Base-by-base conservation (phyloP, 169 alveolate species). In the Eimeria maxima region DNA sequence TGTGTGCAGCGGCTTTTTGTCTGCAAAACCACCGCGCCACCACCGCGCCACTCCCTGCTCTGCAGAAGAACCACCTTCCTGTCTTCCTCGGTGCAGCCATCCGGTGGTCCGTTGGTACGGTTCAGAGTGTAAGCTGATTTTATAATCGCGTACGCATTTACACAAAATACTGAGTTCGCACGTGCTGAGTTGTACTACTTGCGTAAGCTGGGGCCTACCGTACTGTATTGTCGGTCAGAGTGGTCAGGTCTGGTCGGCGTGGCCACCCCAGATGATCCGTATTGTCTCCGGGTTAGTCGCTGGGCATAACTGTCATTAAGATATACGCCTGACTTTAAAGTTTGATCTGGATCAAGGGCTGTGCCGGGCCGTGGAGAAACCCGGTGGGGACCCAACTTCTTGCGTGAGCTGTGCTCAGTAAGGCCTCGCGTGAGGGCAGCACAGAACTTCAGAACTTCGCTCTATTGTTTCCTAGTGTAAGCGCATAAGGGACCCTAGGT, bases 1-100 rank as follows among this genome's bases (percentile, higher is more conserved):
- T 78, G 88, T 78, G 65, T 78, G 88, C 88, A 78, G 88, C 88
- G 44, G 7, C 44, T 45, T 78, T 78, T 78, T 45, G 33, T 67
- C 42, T 11, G 11, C 42, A 76, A 76, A 63, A 76, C 87, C 38
- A 33, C 38, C 38, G 38, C 13, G 63, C 16, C 33, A 76, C 87
- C 38, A 33, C 38, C 38, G 38, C 13, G 63, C 16, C 33, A 45
- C 24, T 7, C 24, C 42, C 20, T 44, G 60, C 63, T 44, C 60
- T 38, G 87, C 87, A 76, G 87, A 33, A 44, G 42, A 44, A 63
- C 38, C n/a, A 47, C 65, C 88, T 42, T n/a, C 67, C 53, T 29
- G 83, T 38, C 55, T 14, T 73, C 45, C 67, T 78, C 67, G 65
- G 47, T 50, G 45, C 11, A 55, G 14, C 45, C 20, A 22, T n/a